Conservation (phyloP, 2,329 filamentous ascomycete genomes). For the Colletotrichum cereale region DNA sequence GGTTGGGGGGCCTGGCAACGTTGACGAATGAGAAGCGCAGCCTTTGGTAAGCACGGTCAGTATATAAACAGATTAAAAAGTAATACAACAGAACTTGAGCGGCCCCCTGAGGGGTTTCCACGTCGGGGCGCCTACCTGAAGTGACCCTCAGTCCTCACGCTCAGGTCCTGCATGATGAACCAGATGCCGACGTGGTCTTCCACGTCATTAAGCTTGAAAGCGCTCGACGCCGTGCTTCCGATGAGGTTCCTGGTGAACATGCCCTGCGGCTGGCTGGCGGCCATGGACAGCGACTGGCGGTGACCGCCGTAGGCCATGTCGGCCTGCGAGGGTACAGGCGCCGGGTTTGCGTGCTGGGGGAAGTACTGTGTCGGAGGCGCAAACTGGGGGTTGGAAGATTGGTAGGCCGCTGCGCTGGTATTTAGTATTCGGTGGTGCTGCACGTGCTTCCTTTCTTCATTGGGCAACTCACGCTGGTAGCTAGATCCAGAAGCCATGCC, state of each 20-base stretch:
- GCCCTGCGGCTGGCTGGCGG: constrained; percentile 71
- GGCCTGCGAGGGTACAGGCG: constrained; percentile 46
- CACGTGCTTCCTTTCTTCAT: neutral
- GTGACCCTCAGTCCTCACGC: constrained; percentile 89
- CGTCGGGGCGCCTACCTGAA: constrained; percentile 78
- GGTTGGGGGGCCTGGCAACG: constrained; percentile 59
- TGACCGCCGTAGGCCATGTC: constrained; percentile 44
- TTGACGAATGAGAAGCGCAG: constrained; percentile 84
- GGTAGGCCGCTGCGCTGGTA: constrained; percentile 12
- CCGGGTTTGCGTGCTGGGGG: constrained; percentile 49
- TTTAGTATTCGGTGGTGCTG: constrained; percentile 5
- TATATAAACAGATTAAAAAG: neutral
- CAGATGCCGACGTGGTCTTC: constrained; percentile 89
- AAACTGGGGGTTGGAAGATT: constrained; percentile 48
- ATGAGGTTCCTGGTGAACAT: constrained; percentile 98
- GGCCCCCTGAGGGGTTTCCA: neutral
- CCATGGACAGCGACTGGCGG: constrained; percentile 50
- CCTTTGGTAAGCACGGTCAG: constrained; percentile 50
- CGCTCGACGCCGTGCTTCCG: constrained; percentile 89
- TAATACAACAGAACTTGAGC: too few species aligned
- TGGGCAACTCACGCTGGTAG: constrained; percentile 28
- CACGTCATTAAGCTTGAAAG: constrained; percentile 84
- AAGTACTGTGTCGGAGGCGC: constrained; percentile 54
- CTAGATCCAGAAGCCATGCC: constrained; percentile 39
- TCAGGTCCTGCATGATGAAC: constrained; percentile 97